phyloP scores from a whole-genome alignment of 1,139 yeast genomes.

The Geotrichum siamense region DNA sequence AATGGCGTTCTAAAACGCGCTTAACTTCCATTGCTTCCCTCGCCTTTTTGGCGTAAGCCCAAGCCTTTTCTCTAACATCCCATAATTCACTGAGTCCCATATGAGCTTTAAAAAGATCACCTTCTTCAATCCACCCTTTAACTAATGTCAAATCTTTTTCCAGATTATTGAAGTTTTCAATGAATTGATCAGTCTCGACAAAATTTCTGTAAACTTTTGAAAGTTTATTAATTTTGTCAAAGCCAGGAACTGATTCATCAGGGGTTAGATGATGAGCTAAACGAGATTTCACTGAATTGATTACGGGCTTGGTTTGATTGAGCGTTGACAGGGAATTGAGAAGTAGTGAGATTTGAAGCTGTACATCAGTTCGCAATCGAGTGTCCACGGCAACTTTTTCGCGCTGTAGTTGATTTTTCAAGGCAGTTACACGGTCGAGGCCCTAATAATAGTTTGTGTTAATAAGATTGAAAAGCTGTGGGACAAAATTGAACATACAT shows the following conservation, averaged over 20 bases:
- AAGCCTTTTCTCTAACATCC: slow-evolving; percentile 71
- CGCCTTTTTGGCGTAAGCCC: slow-evolving; percentile 44
- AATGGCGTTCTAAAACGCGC: slow-evolving; percentile 56
- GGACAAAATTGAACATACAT: slow-evolving; percentile 20
- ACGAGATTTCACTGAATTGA: slow-evolving; percentile 29
- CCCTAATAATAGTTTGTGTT: slow-evolving; percentile 33
- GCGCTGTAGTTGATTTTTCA: slow-evolving; percentile 54
- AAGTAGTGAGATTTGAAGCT: slow-evolving; percentile 51
- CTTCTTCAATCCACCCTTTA: slow-evolving; percentile 48
- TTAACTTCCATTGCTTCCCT: slow-evolving; percentile 54
- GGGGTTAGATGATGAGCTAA: background rate
- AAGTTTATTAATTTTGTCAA: slow-evolving; percentile 54
- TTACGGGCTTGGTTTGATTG: slow-evolving; percentile 28
- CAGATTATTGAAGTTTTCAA: slow-evolving; percentile 55
- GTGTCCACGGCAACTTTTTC: slow-evolving; percentile 70
- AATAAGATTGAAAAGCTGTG: background rate
- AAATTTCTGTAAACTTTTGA: slow-evolving; percentile 67
- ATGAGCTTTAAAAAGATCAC: slow-evolving; percentile 40
- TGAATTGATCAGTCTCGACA: slow-evolving; percentile 58
- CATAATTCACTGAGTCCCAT: slow-evolving; percentile 50
- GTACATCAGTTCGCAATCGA: slow-evolving; percentile 58
- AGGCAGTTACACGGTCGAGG: slow-evolving; percentile 46
- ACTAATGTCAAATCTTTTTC: slow-evolving; percentile 46
- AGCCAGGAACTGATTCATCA: slow-evolving; percentile 39
- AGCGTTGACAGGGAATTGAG: slow-evolving; percentile 34